These are phyloP conservation scores for Tephrocybe rancida DNA, from an alignment of 768 basidiomycete species.

Conservation along the genomic window DNA sequence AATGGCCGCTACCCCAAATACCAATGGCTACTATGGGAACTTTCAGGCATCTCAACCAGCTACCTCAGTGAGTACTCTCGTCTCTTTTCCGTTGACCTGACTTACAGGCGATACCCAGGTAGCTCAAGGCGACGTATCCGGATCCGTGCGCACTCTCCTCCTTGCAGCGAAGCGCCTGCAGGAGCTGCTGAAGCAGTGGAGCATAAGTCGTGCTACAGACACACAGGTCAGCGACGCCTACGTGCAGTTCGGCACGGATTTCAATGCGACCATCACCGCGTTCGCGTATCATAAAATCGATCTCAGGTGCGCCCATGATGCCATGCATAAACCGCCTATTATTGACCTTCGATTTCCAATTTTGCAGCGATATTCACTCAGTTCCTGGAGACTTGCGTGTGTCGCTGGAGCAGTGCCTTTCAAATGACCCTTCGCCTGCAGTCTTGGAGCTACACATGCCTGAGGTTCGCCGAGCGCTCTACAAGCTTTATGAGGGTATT, in stretches of 20 bases:
- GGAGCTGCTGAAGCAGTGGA: constrained; percentile 72
- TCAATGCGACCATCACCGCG: constrained; percentile 76
- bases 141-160: constrained; percentile 67
- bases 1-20: no score
- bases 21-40: no score
- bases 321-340: not conserved
- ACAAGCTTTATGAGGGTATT: constrained; percentile 79
- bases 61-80: no score
- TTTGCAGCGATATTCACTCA: constrained; percentile 58
- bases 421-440: constrained; percentile 78
- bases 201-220: constrained; percentile 56
- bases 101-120: no score
- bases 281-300: constrained; percentile 77
- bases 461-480: constrained; percentile 78
- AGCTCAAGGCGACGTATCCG: constrained; percentile 60
- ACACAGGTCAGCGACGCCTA: constrained; percentile 86
- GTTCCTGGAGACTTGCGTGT: constrained; percentile 64
- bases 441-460: constrained; percentile 80
- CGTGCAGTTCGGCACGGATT: constrained; percentile 86
- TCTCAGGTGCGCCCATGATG: constrained; percentile 48
- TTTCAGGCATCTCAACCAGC: no score
- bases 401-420: constrained; percentile 65
- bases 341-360: not conserved
- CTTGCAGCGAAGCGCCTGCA: constrained; percentile 84
- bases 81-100: no score